phyloP scores from a whole-genome alignment of 1,284 basidiomycete species.

The Coniferiporia sulphurascens region DNA sequence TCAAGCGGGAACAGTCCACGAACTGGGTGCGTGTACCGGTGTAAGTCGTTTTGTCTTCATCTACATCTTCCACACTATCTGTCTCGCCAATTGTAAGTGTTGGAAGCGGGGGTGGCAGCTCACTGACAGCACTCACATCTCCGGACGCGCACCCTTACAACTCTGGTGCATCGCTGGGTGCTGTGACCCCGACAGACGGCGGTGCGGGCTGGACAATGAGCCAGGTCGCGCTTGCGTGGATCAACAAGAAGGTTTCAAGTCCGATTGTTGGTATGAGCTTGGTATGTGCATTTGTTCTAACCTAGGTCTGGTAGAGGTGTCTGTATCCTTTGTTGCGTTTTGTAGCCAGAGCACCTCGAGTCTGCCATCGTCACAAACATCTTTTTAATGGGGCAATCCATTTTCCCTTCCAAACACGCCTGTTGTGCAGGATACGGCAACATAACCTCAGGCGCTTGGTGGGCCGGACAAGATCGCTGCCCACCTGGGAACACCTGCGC shows the following conservation, averaged over 20 bases:
- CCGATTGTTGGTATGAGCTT: constrained; percentile 26
- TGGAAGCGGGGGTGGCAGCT: constrained; percentile 20
- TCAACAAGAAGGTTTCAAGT: constrained; percentile 24
- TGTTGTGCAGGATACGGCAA: constrained; percentile 70
- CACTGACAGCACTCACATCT: constrained; percentile 59
- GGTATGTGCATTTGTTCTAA: constrained; percentile 1
- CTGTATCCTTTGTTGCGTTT: not conserved
- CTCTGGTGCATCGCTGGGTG: constrained; percentile 22
- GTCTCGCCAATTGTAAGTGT: constrained; percentile 7
- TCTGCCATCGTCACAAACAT: constrained; percentile 44
- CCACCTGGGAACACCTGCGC: constrained; percentile 65
- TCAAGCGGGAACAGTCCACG: constrained; percentile 73
- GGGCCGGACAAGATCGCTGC: constrained; percentile 71
- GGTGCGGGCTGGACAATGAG: constrained; percentile 22
- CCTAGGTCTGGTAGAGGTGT: not conserved
- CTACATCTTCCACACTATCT: not conserved
- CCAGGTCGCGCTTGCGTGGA: constrained; percentile 29
- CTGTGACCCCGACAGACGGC: not conserved
- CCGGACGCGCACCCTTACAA: constrained; percentile 43
- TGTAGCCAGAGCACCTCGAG: constrained; percentile 16
- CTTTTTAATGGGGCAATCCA: constrained; percentile 45
- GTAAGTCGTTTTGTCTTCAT: no score
- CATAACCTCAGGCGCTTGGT: constrained; percentile 71
- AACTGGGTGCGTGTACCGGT: constrained; percentile 36
- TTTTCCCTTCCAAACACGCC: constrained; percentile 75